Percentiles rank a stretch among this genome's conserved stretches.
Evolutionary conservation across 2,329 filamentous ascomycete species (phyloP).

Genomic region (Stagonosporopsis tanaceti): DNA sequence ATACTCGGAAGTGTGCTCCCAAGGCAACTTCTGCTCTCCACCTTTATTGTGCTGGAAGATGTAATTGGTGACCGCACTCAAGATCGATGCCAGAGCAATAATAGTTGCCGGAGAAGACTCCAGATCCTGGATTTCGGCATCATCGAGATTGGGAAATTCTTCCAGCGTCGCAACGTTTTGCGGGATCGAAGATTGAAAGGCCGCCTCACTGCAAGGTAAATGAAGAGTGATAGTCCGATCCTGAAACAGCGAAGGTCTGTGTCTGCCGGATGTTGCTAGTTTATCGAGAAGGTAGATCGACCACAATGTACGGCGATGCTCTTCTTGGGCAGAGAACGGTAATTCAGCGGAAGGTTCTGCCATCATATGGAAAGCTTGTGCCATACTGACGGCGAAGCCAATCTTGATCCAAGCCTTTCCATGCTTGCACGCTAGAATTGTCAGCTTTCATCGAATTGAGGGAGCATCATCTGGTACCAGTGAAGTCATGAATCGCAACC

Average conservation of each 20-base stretch:
- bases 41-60: constrained; percentile 10
- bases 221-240: constrained; percentile 15
- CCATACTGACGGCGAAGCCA: constrained; percentile 18
- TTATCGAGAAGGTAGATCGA: constrained; percentile 19
- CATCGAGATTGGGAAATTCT: background rate
- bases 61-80: background rate
- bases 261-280: constrained; percentile 15
- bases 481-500: constrained; percentile 13
- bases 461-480: constrained; percentile 1
- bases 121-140: background rate
- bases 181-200: constrained; percentile 1
- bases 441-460: background rate
- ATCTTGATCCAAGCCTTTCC: constrained; percentile 18
- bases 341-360: constrained; percentile 8
- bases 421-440: constrained; percentile 10
- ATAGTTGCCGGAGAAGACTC: background rate
- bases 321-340: constrained; percentile 14
- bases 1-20: constrained; percentile 18
- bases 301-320: constrained; percentile 16
- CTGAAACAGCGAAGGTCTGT: constrained; percentile 15
- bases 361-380: constrained; percentile 17
- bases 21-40: constrained; percentile 9
- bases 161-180: background rate
- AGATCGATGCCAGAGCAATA: background rate
- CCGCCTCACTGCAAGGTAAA: constrained; percentile 12